phyloP scores from a whole-genome alignment of 805 yeast genomes.

The Lipomyces starkeyi region DNA sequence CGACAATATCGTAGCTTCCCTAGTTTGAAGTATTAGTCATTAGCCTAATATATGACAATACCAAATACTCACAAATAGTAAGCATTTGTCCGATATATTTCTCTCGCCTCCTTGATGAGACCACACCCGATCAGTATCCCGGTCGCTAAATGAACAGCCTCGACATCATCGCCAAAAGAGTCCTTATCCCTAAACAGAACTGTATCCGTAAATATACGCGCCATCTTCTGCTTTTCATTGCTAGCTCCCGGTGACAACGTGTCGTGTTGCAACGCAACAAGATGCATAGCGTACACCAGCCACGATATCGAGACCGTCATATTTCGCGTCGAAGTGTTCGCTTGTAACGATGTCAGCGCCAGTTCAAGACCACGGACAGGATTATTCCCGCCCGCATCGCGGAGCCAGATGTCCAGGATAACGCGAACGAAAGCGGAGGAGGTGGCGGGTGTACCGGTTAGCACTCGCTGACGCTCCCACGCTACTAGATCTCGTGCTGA shows the following conservation, averaged over 20 bases:
- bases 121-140: constrained; percentile 37
- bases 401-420: constrained; percentile 29
- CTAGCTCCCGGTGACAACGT: background rate
- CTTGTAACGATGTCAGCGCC: constrained; percentile 15
- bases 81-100: constrained; percentile 22
- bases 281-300: constrained; percentile 33
- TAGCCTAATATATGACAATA: background rate
- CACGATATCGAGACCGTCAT: constrained; percentile 37
- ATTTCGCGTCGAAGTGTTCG: constrained; percentile 14
- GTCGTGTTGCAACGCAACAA: constrained; percentile 9
- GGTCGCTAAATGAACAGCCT: constrained; percentile 35
- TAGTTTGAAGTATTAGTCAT: constrained; percentile 9
- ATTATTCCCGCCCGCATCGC: constrained; percentile 10
- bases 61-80: constrained; percentile 26
- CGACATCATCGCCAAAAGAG: constrained; percentile 37
- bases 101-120: constrained; percentile 22
- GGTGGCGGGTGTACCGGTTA: constrained; percentile 4
- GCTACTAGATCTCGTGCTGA: constrained; percentile 1
- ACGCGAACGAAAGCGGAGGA: constrained; percentile 14
- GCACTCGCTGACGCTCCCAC: constrained; percentile 17
- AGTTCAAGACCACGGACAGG: constrained; percentile 7
- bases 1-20: constrained; percentile 34
- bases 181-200: constrained; percentile 29
- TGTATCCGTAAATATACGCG: constrained; percentile 24
- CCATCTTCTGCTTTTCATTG: constrained; percentile 14